A percentile compares a stretch with the other conserved stretches of the same genome.
phyloP scores from a whole-genome alignment of 768 basidiomycete species.

The Fomitopsis pulvina region DNA sequence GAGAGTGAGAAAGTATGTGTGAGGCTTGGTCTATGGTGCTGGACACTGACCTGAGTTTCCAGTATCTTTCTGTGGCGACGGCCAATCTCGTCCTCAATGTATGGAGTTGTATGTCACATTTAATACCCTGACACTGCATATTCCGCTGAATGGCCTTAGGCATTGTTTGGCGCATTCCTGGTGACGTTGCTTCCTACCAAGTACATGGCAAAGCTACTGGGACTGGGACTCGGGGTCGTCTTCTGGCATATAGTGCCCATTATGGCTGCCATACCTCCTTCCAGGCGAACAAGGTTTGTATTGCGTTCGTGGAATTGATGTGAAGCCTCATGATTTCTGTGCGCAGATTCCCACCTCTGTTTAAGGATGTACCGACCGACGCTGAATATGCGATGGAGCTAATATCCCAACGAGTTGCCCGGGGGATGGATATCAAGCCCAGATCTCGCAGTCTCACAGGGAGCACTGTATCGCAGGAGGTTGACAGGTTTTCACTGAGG shows the following conservation, averaged over 20 bases:
- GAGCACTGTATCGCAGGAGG: neutral
- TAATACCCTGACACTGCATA: constrained; percentile 3
- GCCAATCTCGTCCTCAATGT: constrained; percentile 42
- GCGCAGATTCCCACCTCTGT: constrained; percentile 38
- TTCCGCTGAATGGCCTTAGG: constrained; percentile 21
- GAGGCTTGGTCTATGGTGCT: constrained; percentile 1
- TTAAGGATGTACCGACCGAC: constrained; percentile 56
- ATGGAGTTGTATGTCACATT: constrained; percentile 34
- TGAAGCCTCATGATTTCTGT: neutral
- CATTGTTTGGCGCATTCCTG: constrained; percentile 32
- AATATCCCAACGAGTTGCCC: constrained; percentile 51
- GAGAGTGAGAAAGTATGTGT: constrained; percentile 51
- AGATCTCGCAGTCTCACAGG: constrained; percentile 14
- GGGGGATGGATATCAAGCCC: constrained; percentile 42
- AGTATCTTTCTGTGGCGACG: constrained; percentile 69
- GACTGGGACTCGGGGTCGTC: constrained; percentile 39
- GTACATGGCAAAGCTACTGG: constrained; percentile 42
- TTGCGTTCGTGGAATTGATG: neutral
- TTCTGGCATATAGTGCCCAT: constrained; percentile 65
- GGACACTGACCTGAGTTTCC: neutral
- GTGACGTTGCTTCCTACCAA: constrained; percentile 41
- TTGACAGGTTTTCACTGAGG: neutral
- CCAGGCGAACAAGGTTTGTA: constrained; percentile 40
- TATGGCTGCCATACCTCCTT: constrained; percentile 41
- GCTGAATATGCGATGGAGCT: constrained; percentile 67